Percentiles rank a stretch among this genome's conserved stretches.
phyloP scores from a whole-genome alignment of 2,329 filamentous ascomycete species.

The Fusarium aywerte region DNA sequence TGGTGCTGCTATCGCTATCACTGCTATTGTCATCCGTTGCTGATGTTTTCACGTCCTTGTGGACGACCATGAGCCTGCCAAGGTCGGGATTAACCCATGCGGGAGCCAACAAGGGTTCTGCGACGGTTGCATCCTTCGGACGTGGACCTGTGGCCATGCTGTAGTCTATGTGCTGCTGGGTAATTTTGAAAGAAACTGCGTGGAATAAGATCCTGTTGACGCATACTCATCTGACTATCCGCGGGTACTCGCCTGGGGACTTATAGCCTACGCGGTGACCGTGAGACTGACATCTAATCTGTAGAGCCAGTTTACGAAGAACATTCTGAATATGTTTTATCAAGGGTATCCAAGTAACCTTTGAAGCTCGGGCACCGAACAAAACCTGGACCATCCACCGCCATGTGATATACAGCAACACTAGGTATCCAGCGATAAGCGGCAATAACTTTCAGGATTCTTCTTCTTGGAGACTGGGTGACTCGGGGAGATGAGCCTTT shows the following conservation, averaged over 20 bases:
- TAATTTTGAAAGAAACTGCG: not conserved
- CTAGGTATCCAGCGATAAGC: not conserved
- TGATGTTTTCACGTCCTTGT: not conserved
- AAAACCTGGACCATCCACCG: not conserved
- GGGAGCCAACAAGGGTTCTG: conserved; percentile 1
- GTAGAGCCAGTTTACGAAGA: not conserved
- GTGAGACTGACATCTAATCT: not conserved
- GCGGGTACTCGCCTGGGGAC: not conserved
- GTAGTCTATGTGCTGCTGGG: not conserved
- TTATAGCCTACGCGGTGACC: not conserved
- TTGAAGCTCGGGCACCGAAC: not conserved
- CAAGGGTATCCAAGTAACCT: not conserved
- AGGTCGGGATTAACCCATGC: conserved; percentile 5
- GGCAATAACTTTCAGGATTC: not conserved
- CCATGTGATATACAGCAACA: not conserved
- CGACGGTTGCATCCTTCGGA: not conserved
- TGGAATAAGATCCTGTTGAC: not conserved
- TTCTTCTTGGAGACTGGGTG: not conserved
- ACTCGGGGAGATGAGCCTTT: not conserved
- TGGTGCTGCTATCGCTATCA: not conserved
- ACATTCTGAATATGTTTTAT: not conserved
- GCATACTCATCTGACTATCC: not conserved
- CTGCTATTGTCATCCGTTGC: not conserved
- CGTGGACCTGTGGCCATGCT: not conserved
- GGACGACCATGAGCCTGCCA: not conserved